Evolutionary conservation across 805 yeast genomes (phyloP).

Genomic region (Blastobotrys mokoenaii): DNA sequence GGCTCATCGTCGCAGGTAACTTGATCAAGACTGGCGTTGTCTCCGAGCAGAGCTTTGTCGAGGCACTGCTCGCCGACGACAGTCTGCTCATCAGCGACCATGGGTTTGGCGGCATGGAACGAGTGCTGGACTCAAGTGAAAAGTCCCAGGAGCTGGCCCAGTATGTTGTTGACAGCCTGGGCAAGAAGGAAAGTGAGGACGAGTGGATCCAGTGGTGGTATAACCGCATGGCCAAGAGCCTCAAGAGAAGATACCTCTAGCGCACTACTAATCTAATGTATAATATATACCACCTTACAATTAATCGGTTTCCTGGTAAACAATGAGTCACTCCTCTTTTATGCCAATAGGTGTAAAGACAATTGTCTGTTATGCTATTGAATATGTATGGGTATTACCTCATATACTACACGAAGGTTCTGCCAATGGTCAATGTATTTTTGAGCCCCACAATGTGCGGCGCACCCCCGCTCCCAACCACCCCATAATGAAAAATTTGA

Average conservation of each 20-base stretch:
- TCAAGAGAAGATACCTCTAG: background rate
- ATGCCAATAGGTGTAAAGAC: too few relatives aligned
- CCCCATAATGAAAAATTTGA: background rate
- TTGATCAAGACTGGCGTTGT: constrained; percentile 41
- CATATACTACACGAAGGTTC: too few relatives aligned
- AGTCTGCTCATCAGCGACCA: constrained; percentile 16
- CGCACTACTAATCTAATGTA: background rate
- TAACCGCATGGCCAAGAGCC: background rate
- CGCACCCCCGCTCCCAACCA: background rate
- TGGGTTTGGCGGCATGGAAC: constrained; percentile 21
- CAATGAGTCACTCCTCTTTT: too few relatives aligned
- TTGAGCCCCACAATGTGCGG: too few relatives aligned
- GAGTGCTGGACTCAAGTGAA: background rate
- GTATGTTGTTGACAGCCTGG: too few relatives aligned
- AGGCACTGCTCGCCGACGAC: constrained; percentile 34
- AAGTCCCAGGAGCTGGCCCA: background rate
- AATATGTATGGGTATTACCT: too few relatives aligned
- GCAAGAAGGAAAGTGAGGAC: background rate
- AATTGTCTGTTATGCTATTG: too few relatives aligned
- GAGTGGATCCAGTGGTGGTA: constrained; percentile 1
- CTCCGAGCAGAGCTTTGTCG: constrained; percentile 33
- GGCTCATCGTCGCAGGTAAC: constrained; percentile 48
- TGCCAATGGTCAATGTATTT: too few relatives aligned
- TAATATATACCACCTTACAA: too few relatives aligned
- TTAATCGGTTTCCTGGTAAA: too few relatives aligned